Percentiles rank a stretch among this genome's conserved stretches.
These are phyloP conservation scores for Vicia sativa DNA, from an alignment of 306 rosid genomes.

Conservation along the genomic window DNA sequence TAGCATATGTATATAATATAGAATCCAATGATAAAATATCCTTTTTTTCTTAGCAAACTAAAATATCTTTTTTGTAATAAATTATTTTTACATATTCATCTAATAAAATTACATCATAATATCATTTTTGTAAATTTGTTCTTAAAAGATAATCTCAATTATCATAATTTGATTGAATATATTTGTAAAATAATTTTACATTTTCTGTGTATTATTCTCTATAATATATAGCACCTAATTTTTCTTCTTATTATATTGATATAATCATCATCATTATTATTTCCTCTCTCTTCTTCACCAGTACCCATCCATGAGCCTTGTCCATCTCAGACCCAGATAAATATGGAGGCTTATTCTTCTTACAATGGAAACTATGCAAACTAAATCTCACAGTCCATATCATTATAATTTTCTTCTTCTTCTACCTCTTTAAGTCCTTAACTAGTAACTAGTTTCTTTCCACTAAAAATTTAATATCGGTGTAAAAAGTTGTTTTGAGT, in stretches of 20 bases:
- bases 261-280: background rate
- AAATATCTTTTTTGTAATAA: no score
- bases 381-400: constrained; percentile 23
- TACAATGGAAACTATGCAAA: constrained; percentile 22
- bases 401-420: background rate
- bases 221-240: background rate
- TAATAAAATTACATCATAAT: no score
- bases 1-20: no score
- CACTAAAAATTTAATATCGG: background rate
- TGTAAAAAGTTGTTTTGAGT: constrained; percentile 19
- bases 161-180: no score
- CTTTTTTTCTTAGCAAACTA: no score
- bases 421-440: background rate
- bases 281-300: background rate
- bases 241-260: background rate
- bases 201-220: no score
- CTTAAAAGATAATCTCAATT: no score
- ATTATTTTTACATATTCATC: no score
- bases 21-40: no score
- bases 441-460: background rate
- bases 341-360: background rate
- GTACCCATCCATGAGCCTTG: constrained; percentile 16
- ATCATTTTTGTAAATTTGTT: no score
- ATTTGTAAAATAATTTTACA: no score
- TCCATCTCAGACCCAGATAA: constrained; percentile 30